Evolutionary conservation across 1,139 yeast species (phyloP), one percentile per base, ranked within the genome.

Genomic region (Diutina scorzettiae): DNA sequence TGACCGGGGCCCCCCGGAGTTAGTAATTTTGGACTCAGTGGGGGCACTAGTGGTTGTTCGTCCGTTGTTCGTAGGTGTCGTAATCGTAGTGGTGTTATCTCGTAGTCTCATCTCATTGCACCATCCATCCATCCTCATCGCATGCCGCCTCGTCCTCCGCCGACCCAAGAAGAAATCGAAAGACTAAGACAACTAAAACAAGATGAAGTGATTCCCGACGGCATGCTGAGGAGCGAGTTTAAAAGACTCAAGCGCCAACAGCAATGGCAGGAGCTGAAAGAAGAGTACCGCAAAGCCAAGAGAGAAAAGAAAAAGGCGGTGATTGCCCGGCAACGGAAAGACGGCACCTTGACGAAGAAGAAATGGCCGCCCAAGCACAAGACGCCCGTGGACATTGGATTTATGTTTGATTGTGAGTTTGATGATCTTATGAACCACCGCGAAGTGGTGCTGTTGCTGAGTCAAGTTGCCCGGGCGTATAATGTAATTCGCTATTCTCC

Each of bases 361-460:
- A 42, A 45, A 49, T 41, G 40, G 12, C 51, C 47, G 7, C 72
- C 73, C 2, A 55, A 58, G 28, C 53, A 60, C 12, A 81, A 77
- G 51, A 52, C 45, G 2, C 58, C 60, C 9, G 69, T 78, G 3
- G 73, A 71, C 0, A 69, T 74, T 36, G 63, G 63, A 5, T 69
- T 89, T 30, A 63, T 87, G 17, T 58, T 91, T 49, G 98, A 91
- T 60, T 91, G 98, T 61, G 84, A 73, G 20, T 91, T 91, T 58
- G 98, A 91, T 55, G 87, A 84, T 37, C 59, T 83, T 53, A 91
- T 91, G 98, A 76, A 71, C 42, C 82, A 78, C 32, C 79, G 70
- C 56, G 97, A 91, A 54, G 73, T 83, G 40, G 75, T 73, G 2
- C 83, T 95, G 17, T 62, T 89, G 56, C 76, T 89, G 9, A 75